Base-by-base conservation (phyloP, 148 eudicot genomes). In the Chenopodium formosanum region DNA sequence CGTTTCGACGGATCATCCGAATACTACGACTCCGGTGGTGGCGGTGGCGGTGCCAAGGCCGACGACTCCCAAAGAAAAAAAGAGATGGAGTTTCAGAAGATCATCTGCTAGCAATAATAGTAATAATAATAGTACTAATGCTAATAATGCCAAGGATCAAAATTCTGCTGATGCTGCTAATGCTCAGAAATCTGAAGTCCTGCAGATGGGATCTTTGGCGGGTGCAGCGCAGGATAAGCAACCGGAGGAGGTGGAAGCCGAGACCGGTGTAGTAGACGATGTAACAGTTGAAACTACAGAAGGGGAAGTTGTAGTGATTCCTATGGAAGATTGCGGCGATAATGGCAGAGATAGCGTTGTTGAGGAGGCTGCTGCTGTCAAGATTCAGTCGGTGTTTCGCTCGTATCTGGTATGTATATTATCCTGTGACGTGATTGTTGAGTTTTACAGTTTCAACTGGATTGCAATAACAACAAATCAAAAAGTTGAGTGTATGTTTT, bases 11-110 rank as follows among this genome's bases (percentile, higher is more conserved):
- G 60, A 53, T 29, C 65, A 14, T 46, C 88, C 79, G 27, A 82
- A 81, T 78, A 83, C 81, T 1, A 50, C 91, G 2, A 86, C 91
- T 1, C 84, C 92, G 0, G 70, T 86, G 25, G 76, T 86, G 25
- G 75, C 82, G 3, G 79, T 86, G n/a, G 76, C 85, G 25, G 75
- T 81, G 44, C 88, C 86, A 1, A 80, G 77, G 67, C 88, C 91
- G 7, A 79, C 91, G 0, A 92, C 92, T 16, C 96, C 98, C 0
- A 95, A 91, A 75, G 98, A 95, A 81, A 95, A 93, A 79, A 86
- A 86, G 71, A 78, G 98, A 76, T 95, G 98, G 98, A 93, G 98
- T 82, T 95, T 95, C 73, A 86, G 98, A 11, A 78, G 98, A 44
- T 91, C 95, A 1, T 89, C 95, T 3, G 94, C 95, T 11, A 75